A percentile compares a stretch with the other conserved stretches of the same genome.
phyloP scores from a whole-genome alignment of 108 stramenopile species.

The Aurantiochytrium sp. region DNA sequence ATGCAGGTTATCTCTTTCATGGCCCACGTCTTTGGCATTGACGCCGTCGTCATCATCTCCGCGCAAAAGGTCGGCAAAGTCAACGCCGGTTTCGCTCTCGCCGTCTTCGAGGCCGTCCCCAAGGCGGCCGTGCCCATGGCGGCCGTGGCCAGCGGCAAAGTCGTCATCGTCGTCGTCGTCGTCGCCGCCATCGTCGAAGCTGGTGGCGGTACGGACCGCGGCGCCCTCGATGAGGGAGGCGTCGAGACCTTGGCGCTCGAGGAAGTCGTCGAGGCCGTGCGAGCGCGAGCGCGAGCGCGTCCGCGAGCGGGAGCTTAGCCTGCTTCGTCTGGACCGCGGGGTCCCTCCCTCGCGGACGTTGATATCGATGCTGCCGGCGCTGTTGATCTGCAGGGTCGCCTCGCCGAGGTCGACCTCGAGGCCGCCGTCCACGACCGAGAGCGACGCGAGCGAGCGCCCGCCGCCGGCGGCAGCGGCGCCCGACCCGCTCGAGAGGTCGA shows the following conservation, averaged over 20 bases:
- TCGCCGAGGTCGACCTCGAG: conserved; percentile 19
- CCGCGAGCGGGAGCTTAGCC: background rate
- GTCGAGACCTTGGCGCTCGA: background rate
- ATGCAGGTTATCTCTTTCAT: too few species aligned
- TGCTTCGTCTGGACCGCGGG: background rate
- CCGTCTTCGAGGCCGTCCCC: background rate
- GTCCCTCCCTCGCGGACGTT: background rate
- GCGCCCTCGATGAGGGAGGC: background rate
- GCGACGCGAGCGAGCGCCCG: background rate
- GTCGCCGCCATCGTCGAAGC: background rate
- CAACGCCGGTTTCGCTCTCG: background rate
- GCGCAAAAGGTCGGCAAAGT: background rate
- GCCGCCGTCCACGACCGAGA: background rate
- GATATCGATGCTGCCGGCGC: background rate
- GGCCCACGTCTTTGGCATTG: background rate
- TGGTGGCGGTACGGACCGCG: background rate
- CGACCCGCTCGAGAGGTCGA: background rate
- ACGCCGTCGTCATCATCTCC: background rate
- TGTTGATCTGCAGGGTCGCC: background rate
- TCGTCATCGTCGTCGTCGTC: background rate
- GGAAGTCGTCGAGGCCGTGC: background rate
- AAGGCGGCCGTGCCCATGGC: too few species aligned
- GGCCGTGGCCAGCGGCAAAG: too few species aligned
- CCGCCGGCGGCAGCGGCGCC: too few species aligned
- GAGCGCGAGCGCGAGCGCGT: too few species aligned